Conservation (phyloP, 2,329 filamentous ascomycete genomes). For the Paraphoma sp. region DNA sequence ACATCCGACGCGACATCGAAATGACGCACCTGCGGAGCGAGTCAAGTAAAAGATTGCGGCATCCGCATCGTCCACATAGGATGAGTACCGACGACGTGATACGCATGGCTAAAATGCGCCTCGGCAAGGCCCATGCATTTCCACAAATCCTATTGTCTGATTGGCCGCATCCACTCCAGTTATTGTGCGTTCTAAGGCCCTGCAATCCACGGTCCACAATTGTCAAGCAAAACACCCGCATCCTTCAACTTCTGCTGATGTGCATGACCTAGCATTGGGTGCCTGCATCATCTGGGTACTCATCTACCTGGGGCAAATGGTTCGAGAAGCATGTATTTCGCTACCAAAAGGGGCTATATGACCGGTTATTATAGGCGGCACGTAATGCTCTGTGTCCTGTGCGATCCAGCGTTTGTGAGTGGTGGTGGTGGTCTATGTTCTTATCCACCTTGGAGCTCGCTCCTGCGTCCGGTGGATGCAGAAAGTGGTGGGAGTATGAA, state of each 20-base stretch:
- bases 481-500: neutral
- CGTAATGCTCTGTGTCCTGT: constrained; percentile 5
- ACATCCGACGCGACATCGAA: neutral
- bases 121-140: constrained; percentile 4
- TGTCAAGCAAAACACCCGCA: constrained; percentile 1
- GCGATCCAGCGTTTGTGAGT: neutral
- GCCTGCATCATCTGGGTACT: constrained; percentile 5
- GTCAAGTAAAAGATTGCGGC: neutral
- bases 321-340: constrained; percentile 13
- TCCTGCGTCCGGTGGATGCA: neutral
- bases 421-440: neutral
- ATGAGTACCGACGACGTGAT: constrained; percentile 2
- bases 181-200: constrained; percentile 6
- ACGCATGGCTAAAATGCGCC: neutral
- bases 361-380: constrained; percentile 6
- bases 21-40: neutral
- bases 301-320: constrained; percentile 1
- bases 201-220: neutral
- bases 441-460: neutral
- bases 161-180: neutral
- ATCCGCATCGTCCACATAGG: neutral
- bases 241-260: constrained; percentile 6
- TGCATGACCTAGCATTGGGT: constrained; percentile 15
- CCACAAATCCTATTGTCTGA: neutral
- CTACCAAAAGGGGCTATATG: constrained; percentile 10